A percentile compares a stretch with the other conserved stretches of the same genome.
Conservation (phyloP, 352 stramenopile genomes). For the Phytophthora cactorum region DNA sequence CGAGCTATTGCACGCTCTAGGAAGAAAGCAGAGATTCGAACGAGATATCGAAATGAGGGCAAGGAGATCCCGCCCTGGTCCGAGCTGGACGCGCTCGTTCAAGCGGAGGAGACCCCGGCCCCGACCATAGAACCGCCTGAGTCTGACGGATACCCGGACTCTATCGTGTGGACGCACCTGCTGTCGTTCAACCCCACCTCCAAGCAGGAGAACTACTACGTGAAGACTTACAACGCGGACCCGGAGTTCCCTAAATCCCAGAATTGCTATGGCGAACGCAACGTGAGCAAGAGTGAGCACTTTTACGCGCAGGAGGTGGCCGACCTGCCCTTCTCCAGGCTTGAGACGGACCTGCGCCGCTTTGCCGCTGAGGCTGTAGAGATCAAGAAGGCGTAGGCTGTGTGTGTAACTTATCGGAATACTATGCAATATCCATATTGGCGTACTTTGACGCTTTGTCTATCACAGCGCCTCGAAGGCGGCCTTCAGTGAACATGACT, state of each 20-base stretch:
- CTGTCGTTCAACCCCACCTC: conserved; percentile 58
- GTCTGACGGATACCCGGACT: conserved; percentile 50
- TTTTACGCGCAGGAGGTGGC: conserved; percentile 34
- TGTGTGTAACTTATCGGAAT: conserved; percentile 25
- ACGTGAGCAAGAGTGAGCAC: conserved; percentile 33
- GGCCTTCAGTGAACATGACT: too few species aligned
- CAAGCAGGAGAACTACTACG: conserved; percentile 47
- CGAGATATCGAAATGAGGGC: conserved; percentile 26
- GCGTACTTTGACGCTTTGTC: background rate
- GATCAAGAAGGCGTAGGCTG: conserved; percentile 27
- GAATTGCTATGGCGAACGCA: conserved; percentile 66
- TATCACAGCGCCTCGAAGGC: background rate
- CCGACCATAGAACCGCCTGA: conserved; percentile 32
- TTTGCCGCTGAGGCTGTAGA: conserved; percentile 35
- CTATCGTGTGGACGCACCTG: conserved; percentile 74
- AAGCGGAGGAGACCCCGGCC: conserved; percentile 27
- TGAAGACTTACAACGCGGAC: conserved; percentile 61
- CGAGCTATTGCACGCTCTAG: conserved; percentile 23
- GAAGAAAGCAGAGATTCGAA: conserved; percentile 32
- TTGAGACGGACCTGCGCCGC: conserved; percentile 32
- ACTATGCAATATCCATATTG: background rate
- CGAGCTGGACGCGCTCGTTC: conserved; percentile 24
- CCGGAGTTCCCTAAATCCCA: conserved; percentile 52
- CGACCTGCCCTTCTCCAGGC: conserved; percentile 24
- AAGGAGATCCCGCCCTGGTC: conserved; percentile 30